Percentiles rank a stretch among this genome's conserved stretches.
phyloP scores from a whole-genome alignment of 805 yeast species.

The Myxozyma udenii region DNA sequence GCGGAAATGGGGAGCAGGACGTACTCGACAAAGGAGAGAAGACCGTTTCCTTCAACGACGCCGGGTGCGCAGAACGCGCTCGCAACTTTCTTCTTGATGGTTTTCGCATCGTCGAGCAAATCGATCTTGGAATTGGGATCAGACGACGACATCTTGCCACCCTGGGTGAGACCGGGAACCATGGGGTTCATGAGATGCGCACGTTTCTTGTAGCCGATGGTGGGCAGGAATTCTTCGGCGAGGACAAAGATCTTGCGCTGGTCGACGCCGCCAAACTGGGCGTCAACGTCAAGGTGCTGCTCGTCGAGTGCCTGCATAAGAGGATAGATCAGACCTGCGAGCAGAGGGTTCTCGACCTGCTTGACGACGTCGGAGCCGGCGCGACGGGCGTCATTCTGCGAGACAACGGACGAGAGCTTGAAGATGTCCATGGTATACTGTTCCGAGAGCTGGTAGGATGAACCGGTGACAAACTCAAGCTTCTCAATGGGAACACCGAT shows the following conservation, averaged over 20 bases:
- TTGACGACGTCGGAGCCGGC: slow-evolving; percentile 99
- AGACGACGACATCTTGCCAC: slow-evolving; percentile 97
- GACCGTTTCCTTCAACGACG: slow-evolving; percentile 83
- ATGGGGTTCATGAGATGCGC: slow-evolving; percentile 98
- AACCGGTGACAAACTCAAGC: slow-evolving; percentile 79
- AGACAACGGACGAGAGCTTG: slow-evolving; percentile 75
- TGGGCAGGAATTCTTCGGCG: slow-evolving; percentile 89
- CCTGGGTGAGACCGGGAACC: slow-evolving; percentile 97
- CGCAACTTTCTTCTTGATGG: slow-evolving; percentile 83
- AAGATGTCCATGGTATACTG: slow-evolving; percentile 87
- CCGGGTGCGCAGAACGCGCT: slow-evolving; percentile 97
- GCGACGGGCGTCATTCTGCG: slow-evolving; percentile 94
- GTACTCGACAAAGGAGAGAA: slow-evolving; percentile 77
- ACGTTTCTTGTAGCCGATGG: slow-evolving; percentile 90
- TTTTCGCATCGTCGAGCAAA: slow-evolving; percentile 81
- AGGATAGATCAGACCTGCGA: slow-evolving; percentile 93
- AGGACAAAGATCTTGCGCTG: slow-evolving; percentile 96
- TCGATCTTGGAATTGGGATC: slow-evolving; percentile 98
- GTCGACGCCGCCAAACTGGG: slow-evolving; percentile 98
- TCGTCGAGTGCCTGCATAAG: slow-evolving; percentile 99
- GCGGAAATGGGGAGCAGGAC: slow-evolving; percentile 85
- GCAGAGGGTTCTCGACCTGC: slow-evolving; percentile 90
- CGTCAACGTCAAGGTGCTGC: slow-evolving; percentile 81
- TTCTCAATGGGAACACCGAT: slow-evolving; percentile 91
- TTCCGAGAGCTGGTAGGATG: slow-evolving; percentile 76